These are phyloP conservation scores for Sphagnum magellanicum DNA, from an alignment of 228 moss, liverwort and hornwort species.

Conservation along the genomic window DNA sequence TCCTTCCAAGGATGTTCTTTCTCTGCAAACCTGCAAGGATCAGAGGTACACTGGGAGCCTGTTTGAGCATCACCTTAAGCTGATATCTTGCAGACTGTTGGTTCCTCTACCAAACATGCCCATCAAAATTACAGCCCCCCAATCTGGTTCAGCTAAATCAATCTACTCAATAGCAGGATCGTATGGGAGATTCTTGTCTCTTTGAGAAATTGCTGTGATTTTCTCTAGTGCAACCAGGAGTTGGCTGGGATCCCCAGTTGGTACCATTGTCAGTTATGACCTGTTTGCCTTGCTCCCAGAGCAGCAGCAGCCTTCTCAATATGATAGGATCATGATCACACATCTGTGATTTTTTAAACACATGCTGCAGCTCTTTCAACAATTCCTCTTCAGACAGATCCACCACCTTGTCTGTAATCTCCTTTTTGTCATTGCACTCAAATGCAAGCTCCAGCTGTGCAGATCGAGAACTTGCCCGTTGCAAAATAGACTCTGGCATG, in stretches of 20 bases:
- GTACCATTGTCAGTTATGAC: not conserved
- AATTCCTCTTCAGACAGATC: conserved; percentile 19
- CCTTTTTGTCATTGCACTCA: conserved; percentile 19
- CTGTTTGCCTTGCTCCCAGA: conserved; percentile 31
- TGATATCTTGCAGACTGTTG: too few relatives aligned
- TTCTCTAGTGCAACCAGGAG: too few relatives aligned
- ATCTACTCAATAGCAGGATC: too few relatives aligned
- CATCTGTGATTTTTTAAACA: conserved; percentile 15
- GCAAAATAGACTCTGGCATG: conserved; percentile 75
- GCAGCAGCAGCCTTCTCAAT: conserved; percentile 23
- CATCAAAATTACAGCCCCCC: too few relatives aligned
- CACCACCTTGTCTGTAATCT: not conserved
- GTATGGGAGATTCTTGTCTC: too few relatives aligned
- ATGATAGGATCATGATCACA: conserved; percentile 12
- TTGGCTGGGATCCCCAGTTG: not conserved
- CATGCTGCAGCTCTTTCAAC: conserved; percentile 26
- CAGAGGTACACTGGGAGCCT: too few relatives aligned
- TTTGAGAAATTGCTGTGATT: too few relatives aligned
- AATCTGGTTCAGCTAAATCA: too few relatives aligned
- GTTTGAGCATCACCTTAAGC: too few relatives aligned
- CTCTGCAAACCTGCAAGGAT: too few relatives aligned
- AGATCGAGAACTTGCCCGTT: conserved; percentile 61
- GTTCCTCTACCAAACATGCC: too few relatives aligned
- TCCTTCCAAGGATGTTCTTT: too few relatives aligned
- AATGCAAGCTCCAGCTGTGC: conserved; percentile 72